phyloP scores from a whole-genome alignment of 208 protist genomes.

The Porcisia deanei region DNA sequence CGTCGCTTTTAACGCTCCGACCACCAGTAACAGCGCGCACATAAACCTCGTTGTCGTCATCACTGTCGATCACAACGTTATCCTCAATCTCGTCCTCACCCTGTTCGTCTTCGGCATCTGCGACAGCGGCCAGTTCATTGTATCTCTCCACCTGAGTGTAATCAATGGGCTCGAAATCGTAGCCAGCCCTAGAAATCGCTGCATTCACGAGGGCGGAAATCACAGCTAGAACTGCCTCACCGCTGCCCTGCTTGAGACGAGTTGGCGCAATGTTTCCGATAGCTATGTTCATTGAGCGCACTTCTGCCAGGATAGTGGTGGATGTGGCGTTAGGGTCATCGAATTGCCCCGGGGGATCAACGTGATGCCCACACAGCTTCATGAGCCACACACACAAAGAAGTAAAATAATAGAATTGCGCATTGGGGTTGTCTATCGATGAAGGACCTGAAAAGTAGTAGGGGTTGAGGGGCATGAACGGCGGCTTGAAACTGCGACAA shows the following conservation, averaged over 20 bases:
- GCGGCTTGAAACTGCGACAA: conserved; percentile 66
- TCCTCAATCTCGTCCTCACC: conserved; percentile 69
- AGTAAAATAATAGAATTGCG: conserved; percentile 92
- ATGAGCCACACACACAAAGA: conserved; percentile 90
- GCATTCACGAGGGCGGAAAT: conserved; percentile 75
- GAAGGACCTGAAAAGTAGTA: conserved; percentile 84
- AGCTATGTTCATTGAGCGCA: conserved; percentile 75
- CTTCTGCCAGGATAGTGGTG: conserved; percentile 81
- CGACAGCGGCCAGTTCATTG: conserved; percentile 76
- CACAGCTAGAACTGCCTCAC: conserved; percentile 77
- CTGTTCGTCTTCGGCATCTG: conserved; percentile 72
- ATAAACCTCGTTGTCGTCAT: conserved; percentile 85
- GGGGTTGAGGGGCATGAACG: conserved; percentile 80
- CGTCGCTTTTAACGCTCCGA: conserved; percentile 19
- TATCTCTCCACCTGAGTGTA: conserved; percentile 80
- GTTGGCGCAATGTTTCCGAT: conserved; percentile 80
- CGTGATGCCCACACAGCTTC: conserved; percentile 66
- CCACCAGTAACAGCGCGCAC: conserved; percentile 40
- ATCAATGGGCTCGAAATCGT: conserved; percentile 67
- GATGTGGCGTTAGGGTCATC: conserved; percentile 89
- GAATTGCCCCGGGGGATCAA: conserved; percentile 85
- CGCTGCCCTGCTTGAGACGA: conserved; percentile 82
- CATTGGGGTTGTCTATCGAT: conserved; percentile 85
- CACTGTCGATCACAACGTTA: conserved; percentile 86
- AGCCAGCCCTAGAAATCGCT: conserved; percentile 60